These are phyloP conservation scores for Kuraishia capsulata DNA, from an alignment of 805 yeast genomes.

Conservation along the genomic window DNA sequence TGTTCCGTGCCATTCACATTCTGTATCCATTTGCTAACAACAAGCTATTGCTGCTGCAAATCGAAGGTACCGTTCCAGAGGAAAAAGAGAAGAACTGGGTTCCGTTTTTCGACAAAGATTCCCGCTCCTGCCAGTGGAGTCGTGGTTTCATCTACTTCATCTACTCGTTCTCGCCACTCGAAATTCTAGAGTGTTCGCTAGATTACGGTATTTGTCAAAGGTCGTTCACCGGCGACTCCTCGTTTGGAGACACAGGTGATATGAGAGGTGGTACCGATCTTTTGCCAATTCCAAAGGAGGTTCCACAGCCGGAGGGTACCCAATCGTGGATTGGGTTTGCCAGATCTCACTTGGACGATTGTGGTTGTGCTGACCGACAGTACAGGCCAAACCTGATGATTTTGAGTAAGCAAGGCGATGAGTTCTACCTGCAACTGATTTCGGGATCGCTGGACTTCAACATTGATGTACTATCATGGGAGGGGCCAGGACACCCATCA, in stretches of 20 bases:
- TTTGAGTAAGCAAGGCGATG: constrained; percentile 7
- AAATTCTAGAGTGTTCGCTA: constrained; percentile 12
- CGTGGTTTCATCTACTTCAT: constrained; percentile 9
- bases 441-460: constrained; percentile 25
- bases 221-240: neutral
- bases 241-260: constrained; percentile 4
- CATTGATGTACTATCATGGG: constrained; percentile 22
- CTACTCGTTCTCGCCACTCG: constrained; percentile 8
- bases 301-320: constrained; percentile 1
- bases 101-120: constrained; percentile 12
- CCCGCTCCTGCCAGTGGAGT: constrained; percentile 5
- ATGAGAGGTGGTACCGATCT: constrained; percentile 24
- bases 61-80: constrained; percentile 12
- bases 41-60: constrained; percentile 8
- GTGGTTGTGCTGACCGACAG: constrained; percentile 30
- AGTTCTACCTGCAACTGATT: constrained; percentile 19
- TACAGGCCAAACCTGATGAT: constrained; percentile 29
- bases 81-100: constrained; percentile 17
- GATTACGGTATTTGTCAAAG: constrained; percentile 21
- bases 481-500: constrained; percentile 10
- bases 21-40: constrained; percentile 24
- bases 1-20: constrained; percentile 17
- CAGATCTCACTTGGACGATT: constrained; percentile 25
- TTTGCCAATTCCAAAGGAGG: constrained; percentile 14
- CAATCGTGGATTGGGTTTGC: constrained; percentile 29